phyloP scores from a whole-genome alignment of 345 rosid species.

The Durio zibethinus region DNA sequence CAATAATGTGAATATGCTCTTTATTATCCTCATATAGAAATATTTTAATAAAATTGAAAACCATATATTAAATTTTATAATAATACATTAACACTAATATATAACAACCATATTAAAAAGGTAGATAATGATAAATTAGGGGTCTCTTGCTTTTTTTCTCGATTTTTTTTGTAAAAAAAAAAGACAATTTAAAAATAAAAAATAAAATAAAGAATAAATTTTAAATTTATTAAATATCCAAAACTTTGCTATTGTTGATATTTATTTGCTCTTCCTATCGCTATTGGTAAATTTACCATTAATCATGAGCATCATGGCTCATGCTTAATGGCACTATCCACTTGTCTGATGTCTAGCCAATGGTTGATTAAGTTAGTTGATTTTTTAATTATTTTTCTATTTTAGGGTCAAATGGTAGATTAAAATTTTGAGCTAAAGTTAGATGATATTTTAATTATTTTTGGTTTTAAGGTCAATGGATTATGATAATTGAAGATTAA shows the following conservation, averaged over 20 bases:
- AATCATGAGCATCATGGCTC: slow-evolving; percentile 16
- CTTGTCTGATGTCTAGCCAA: background rate
- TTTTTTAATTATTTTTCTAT: too few relatives aligned
- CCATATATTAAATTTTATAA: background rate
- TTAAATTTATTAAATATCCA: too few relatives aligned
- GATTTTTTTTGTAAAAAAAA: too few relatives aligned
- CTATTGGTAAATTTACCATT: slow-evolving; percentile 20
- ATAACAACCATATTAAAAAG: background rate
- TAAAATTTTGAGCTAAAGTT: background rate
- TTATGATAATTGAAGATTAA: background rate
- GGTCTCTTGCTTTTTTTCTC: too few relatives aligned
- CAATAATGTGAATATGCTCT: slow-evolving; percentile 8
- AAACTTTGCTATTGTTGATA: too few relatives aligned
- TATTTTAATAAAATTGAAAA: background rate
- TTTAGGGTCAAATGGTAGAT: background rate
- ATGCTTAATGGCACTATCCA: slow-evolving; percentile 14
- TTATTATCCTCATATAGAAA: background rate
- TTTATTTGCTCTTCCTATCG: background rate
- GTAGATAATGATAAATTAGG: background rate
- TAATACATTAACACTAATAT: background rate
- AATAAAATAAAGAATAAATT: too few relatives aligned
- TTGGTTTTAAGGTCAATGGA: background rate
- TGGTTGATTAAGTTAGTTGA: too few relatives aligned
- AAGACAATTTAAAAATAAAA: too few relatives aligned
- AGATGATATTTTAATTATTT: background rate